Conservation (phyloP, 169 alveolate species). For the Eimeria praecox region DNA sequence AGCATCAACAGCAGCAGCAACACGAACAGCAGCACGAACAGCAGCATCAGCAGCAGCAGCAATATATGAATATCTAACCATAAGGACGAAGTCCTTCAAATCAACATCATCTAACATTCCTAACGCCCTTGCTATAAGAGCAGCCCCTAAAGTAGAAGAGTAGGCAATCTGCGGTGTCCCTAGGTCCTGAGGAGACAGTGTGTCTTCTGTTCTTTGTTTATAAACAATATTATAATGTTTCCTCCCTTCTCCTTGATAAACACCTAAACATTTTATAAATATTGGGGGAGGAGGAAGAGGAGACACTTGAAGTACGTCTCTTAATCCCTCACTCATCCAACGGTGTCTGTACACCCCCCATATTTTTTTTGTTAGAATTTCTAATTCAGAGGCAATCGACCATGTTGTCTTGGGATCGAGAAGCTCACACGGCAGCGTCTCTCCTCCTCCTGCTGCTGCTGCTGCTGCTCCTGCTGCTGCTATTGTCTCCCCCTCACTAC, state of each 20-base stretch:
- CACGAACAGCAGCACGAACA: neutral
- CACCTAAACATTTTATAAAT: neutral
- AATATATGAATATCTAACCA: neutral
- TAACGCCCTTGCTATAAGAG: neutral
- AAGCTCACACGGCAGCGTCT: neutral
- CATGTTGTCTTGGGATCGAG: conserved; percentile 8
- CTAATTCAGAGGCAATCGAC: neutral
- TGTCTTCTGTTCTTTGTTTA: too few species aligned
- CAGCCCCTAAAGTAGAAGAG: conserved; percentile 21
- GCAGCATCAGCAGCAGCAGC: neutral
- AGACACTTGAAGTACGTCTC: neutral
- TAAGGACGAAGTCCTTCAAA: neutral
- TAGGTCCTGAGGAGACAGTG: neutral
- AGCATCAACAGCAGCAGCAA: too few species aligned
- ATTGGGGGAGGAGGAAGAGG: conserved; percentile 26
- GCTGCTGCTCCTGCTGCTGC: neutral
- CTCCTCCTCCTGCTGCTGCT: neutral
- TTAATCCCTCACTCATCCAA: neutral
- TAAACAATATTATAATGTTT: too few species aligned
- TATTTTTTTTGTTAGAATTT: neutral
- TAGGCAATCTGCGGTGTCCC: conserved; percentile 8
- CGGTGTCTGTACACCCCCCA: neutral
- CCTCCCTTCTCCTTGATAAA: neutral
- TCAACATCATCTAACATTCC: conserved; percentile 26
- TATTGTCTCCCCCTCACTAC: too few species aligned